These are phyloP conservation scores for Penicillium palitans DNA, from an alignment of 2,329 filamentous ascomycete genomes.

Conservation along the genomic window DNA sequence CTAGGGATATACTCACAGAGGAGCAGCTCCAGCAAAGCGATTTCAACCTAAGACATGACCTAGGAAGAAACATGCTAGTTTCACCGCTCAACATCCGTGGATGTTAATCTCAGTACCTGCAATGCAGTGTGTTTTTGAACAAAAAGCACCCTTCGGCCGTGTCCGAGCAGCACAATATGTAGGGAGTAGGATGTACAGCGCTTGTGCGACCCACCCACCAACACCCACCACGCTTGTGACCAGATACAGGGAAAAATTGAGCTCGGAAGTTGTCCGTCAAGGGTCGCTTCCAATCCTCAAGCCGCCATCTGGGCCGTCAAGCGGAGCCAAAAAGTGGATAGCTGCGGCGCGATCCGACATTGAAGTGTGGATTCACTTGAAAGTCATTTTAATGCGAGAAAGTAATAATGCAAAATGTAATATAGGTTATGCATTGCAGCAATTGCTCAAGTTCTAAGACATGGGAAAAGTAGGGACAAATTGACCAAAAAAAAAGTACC, in stretches of 20 bases:
- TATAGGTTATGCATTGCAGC: background rate
- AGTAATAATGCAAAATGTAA: background rate
- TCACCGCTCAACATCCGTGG: slow-evolving; percentile 21
- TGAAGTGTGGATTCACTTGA: slow-evolving; percentile 11
- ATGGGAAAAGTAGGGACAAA: too few species aligned
- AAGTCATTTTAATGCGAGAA: background rate
- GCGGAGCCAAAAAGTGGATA: slow-evolving; percentile 16
- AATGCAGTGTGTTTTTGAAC: slow-evolving; percentile 12
- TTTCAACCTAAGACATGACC: slow-evolving; percentile 8
- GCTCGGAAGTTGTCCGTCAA: slow-evolving; percentile 25
- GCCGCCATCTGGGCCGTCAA: background rate
- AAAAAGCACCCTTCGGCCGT: slow-evolving; percentile 13
- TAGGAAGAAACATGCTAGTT: slow-evolving; percentile 18
- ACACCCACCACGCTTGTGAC: background rate
- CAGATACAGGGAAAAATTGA: background rate
- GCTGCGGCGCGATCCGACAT: slow-evolving; percentile 13
- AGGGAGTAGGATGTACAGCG: background rate
- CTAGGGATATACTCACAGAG: slow-evolving; percentile 16
- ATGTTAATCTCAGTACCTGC: slow-evolving; percentile 2
- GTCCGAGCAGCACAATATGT: slow-evolving; percentile 11
- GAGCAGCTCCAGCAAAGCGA: slow-evolving; percentile 13
- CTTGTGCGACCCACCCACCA: slow-evolving; percentile 14
- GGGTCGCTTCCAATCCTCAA: background rate
- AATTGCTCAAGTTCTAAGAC: background rate
- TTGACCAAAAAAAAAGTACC: background rate